A percentile compares a stretch with the other conserved stretches of the same genome.
phyloP scores from a whole-genome alignment of 2,329 filamentous ascomycete genomes.

The Microcyclospora pomicola region DNA sequence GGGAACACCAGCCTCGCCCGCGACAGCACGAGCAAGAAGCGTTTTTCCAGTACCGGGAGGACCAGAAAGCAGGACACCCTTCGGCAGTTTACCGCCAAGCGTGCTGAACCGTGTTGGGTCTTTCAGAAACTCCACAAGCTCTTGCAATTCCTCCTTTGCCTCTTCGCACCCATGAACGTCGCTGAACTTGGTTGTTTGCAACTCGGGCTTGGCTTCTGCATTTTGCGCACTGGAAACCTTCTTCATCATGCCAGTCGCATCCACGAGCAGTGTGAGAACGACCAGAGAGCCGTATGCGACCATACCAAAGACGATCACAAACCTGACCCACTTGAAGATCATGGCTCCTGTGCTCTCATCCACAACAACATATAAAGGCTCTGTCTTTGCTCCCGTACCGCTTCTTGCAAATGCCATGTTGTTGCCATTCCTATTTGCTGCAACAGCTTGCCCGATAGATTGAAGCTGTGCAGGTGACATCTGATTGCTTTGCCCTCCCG shows the following conservation, averaged over 20 bases:
- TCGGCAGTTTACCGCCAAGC: conserved; percentile 89
- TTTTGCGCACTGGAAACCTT: conserved; percentile 58
- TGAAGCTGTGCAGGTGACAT: conserved; percentile 53
- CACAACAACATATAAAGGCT: conserved; percentile 89
- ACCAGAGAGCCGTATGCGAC: conserved; percentile 68
- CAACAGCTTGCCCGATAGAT: conserved; percentile 69
- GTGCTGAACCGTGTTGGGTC: conserved; percentile 88
- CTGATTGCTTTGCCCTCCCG: conserved; percentile 24
- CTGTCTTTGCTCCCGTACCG: conserved; percentile 58
- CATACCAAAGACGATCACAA: conserved; percentile 64
- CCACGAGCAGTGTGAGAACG: conserved; percentile 66
- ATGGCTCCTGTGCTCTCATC: conserved; percentile 70
- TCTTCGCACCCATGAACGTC: conserved; percentile 97
- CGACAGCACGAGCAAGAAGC: conserved; percentile 83
- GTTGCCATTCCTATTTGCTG: conserved; percentile 54
- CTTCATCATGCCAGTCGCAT: conserved; percentile 65
- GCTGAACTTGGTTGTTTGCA: conserved; percentile 78
- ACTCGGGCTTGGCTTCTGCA: conserved; percentile 81
- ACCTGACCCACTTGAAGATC: conserved; percentile 86
- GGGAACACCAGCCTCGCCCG: conserved; percentile 89
- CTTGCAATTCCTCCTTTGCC: conserved; percentile 93
- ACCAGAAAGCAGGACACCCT: conserved; percentile 87
- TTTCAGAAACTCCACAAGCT: conserved; percentile 90
- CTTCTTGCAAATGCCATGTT: conserved; percentile 44
- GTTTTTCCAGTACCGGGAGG: conserved; percentile 97